Percentiles rank a stretch among this genome's conserved stretches.
phyloP scores from a whole-genome alignment of 192 early-diverging fungal genomes.

The Thamnidium elegans region DNA sequence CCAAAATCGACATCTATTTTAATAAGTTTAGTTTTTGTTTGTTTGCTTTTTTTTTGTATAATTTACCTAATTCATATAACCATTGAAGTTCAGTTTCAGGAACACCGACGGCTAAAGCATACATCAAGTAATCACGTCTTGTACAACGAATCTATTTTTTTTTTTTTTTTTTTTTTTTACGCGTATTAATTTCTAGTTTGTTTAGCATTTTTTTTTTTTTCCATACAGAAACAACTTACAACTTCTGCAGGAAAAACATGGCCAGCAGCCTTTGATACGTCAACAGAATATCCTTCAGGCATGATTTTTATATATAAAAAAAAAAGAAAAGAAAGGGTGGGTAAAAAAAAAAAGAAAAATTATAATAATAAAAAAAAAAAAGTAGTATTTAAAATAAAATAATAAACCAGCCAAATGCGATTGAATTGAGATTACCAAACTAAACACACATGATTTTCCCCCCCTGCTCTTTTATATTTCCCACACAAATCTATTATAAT shows the following conservation, averaged over 20 bases:
- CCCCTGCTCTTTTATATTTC: too few relatives aligned
- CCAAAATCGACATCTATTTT: constrained; percentile 53
- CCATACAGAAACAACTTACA: constrained; percentile 2
- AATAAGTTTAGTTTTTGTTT: constrained; percentile 20
- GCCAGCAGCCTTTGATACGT: constrained; percentile 58
- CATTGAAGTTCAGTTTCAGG: constrained; percentile 56
- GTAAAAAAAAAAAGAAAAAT: background rate
- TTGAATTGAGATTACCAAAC: background rate
- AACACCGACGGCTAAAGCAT: constrained; percentile 67
- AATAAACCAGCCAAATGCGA: background rate
- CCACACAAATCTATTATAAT: too few relatives aligned
- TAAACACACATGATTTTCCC: background rate
- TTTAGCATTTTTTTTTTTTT: background rate
- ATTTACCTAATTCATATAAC: constrained; percentile 58
- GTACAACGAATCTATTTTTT: constrained; percentile 56
- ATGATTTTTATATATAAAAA: background rate
- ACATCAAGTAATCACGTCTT: constrained; percentile 69
- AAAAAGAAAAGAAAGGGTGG: background rate
- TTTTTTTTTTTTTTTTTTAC: too few relatives aligned
- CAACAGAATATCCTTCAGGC: constrained; percentile 39
- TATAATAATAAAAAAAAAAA: background rate
- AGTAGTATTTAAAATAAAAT: too few relatives aligned
- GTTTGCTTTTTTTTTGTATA: background rate
- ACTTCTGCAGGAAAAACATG: constrained; percentile 40
- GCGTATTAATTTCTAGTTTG: background rate